Percentiles rank a stretch among this genome's conserved stretches.
These are phyloP conservation scores for Termitomyces bulborhizus DNA, from an alignment of 768 basidiomycete species.

Conservation along the genomic window DNA sequence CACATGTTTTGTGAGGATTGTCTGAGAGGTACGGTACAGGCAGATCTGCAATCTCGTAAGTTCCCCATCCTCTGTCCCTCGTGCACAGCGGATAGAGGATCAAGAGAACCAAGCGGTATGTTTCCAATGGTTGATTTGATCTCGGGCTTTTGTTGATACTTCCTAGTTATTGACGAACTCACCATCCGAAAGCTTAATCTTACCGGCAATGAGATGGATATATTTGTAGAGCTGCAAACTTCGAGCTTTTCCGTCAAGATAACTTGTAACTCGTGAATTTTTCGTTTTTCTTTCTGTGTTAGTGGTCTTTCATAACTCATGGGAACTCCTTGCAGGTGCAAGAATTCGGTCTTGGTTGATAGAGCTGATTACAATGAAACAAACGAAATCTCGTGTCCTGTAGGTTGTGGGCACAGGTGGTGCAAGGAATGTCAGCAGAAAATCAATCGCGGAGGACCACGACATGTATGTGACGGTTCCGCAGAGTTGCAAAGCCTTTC, in stretches of 20 bases:
- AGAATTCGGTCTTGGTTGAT: constrained; percentile 43
- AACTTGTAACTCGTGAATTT: constrained; percentile 43
- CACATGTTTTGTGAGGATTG: constrained; percentile 55
- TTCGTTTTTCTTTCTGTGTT: constrained; percentile 1
- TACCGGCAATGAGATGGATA: neutral
- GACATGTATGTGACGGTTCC: constrained; percentile 52
- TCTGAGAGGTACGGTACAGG: constrained; percentile 31
- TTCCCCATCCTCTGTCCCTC: constrained; percentile 59
- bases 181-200: neutral
- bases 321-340: constrained; percentile 32
- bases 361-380: constrained; percentile 36
- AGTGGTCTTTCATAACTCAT: neutral
- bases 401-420: constrained; percentile 48
- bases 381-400: constrained; percentile 43
- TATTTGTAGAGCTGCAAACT: neutral
- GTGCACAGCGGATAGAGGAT: constrained; percentile 29
- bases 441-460: constrained; percentile 20
- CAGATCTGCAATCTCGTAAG: constrained; percentile 44
- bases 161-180: neutral
- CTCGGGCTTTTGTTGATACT: neutral
- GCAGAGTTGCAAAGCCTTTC: constrained; percentile 49
- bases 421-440: constrained; percentile 51
- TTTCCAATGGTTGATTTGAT: neutral
- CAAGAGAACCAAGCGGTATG: neutral
- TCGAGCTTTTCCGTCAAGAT: constrained; percentile 16